Evolutionary conservation across 306 rosid genomes (phyloP), one percentile per base, ranked within the genome.

Genomic region (Bauhinia variegata): DNA sequence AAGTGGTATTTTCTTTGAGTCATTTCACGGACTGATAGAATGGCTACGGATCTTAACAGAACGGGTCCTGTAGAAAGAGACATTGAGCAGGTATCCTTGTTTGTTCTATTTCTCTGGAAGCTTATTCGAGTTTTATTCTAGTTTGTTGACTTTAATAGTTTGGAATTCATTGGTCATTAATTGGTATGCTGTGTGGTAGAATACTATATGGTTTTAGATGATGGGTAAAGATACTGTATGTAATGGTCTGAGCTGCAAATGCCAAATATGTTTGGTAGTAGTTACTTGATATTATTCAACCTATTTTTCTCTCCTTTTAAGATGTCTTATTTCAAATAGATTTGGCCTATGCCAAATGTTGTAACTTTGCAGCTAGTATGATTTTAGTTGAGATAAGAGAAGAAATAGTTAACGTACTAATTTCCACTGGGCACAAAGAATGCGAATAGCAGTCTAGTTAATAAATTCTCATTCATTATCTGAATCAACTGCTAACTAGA

Each of bases 11-110:
- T 72, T 31, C 42, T 55, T 75, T 63, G 41, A 63, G 72, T 59
- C 75, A 88, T 82, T 80, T 90, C 86, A 71, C 63, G 87, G 77
- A 78, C 80, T 30, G 89, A 79, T 78, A 89, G 97, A 83, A 89
- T 86, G 91, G 73, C 82, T 82, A 85, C 93, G 85, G 96, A 90
- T 90, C 96, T 83, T 73, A 88, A 85, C 83, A 88, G 88, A 90
- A 79, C 89, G 64, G 96, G 97, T 37, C 73, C 89, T 4, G 88
- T 77, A 28, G 99, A 93, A 80, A 83, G 99, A 82, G 99, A 93
- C 81, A 81, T 73, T 60, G 99, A 93, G 75, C 99, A 93, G 99
- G 99, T 93, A 77, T 52, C n/a, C 18, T 15, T 73, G 53, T 67
- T 60, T 43, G 68, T 34, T 68, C 19, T 23, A 46, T 48, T 68